Conservation (phyloP, 805 yeast genomes). For the Sugiyamaella americana region DNA sequence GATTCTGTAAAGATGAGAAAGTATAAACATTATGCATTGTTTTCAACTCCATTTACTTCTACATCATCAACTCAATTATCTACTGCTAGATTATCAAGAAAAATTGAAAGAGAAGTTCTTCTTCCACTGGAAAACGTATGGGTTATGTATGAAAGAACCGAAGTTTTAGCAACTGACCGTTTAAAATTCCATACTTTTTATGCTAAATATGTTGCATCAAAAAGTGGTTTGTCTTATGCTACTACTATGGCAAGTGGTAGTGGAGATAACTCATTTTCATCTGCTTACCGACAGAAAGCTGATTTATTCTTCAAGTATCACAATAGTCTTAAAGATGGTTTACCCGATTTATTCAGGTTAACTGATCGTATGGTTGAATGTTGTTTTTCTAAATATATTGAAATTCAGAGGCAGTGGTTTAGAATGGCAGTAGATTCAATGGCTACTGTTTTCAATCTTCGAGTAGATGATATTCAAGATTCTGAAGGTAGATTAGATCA, state of each 20-base stretch:
- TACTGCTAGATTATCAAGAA: slow-evolving; percentile 12
- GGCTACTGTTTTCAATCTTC: slow-evolving; percentile 18
- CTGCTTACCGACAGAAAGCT: slow-evolving; percentile 15
- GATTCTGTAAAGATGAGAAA: slow-evolving; percentile 5
- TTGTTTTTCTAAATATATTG: slow-evolving; percentile 14
- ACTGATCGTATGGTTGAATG: slow-evolving; percentile 16
- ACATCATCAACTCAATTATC: slow-evolving; percentile 15
- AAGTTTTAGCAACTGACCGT: slow-evolving; percentile 14
- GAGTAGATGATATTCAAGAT: slow-evolving; percentile 11
- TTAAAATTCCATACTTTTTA: slow-evolving; percentile 17
- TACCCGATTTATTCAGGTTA: slow-evolving; percentile 19
- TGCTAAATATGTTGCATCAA: slow-evolving; percentile 17
- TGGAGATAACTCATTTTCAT: neutral
- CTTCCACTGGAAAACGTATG: slow-evolving; percentile 15
- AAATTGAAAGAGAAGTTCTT: slow-evolving; percentile 18
- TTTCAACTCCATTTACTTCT: slow-evolving; percentile 16
- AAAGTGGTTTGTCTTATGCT: slow-evolving; percentile 4
- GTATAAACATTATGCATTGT: slow-evolving; percentile 17
- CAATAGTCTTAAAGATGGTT: slow-evolving; percentile 19
- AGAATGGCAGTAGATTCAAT: slow-evolving; percentile 20
- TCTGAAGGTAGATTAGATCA: slow-evolving; percentile 5
- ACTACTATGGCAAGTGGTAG: neutral
- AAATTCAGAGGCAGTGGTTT: slow-evolving; percentile 22
- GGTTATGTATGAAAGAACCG: slow-evolving; percentile 19
- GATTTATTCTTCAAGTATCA: slow-evolving; percentile 22